Base-by-base conservation (phyloP, 1,139 yeast genomes). In the Yamadazyma kanchanaburiensis region DNA sequence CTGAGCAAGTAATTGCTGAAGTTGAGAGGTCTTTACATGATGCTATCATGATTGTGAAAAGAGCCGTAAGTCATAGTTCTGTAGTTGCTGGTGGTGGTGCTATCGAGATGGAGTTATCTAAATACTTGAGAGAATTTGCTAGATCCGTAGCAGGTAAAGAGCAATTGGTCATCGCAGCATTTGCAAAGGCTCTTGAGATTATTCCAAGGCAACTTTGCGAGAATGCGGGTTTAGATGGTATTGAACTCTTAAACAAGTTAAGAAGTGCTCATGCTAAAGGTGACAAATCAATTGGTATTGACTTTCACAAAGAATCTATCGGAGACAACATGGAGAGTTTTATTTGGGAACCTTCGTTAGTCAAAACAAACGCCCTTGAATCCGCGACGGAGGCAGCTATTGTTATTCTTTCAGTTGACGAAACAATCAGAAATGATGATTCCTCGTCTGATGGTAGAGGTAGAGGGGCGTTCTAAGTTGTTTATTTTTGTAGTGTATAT, bases 81-180 rank as follows among this genome's bases (percentile, higher is more conserved):
- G 80, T 94, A 42, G 98, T 91, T 38, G 97, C 96, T 11, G 99
- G 99, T 37, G 99, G 99, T 43, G 99, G 99, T 40, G 99, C 99
- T 26, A 84, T 89, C 42, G 98, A 91, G 59, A 94, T 91, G 98
- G 97, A 91, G 55, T 55, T 94, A 28, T 88, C 97, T 24, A 86
- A 80, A 54, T 77, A 83, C 54, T 72, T 94, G 46, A 77, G 98
- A 50, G 96, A 87, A 46, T 77, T 80, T 51, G 81, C 96, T 13
- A 80, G 81, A 51, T 75, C 88, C 9, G 84, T 91, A 49, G 87
- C 96, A 13, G 98, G 98, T 26, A 91, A 91, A 61, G 96, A 89
- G 58, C 99, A 91, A 64, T 67, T 91, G 43, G 78, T 91, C 37
- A 83, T 91, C 39, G 79, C 82, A 35, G 96, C 96, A 9, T 91